Percentiles rank a stretch among this genome's conserved stretches.
Evolutionary conservation across 2,329 filamentous ascomycete species (phyloP).

Genomic region (Endoconidiophora polonica): DNA sequence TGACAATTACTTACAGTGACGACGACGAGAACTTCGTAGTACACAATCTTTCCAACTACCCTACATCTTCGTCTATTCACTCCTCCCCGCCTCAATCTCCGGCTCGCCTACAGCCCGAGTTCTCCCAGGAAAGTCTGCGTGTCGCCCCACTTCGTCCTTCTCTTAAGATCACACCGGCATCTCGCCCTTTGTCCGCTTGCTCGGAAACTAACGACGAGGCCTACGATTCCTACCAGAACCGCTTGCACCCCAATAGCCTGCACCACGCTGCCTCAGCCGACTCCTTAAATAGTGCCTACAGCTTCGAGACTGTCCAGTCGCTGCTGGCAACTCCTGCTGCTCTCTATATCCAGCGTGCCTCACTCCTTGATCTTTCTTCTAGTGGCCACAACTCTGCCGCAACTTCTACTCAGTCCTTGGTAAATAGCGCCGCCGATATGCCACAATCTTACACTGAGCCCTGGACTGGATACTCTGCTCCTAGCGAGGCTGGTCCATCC

Average conservation of each 20-base stretch:
- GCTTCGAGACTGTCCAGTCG: constrained; percentile 28
- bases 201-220: constrained; percentile 29
- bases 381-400: constrained; percentile 4
- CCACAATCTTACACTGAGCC: constrained; percentile 9
- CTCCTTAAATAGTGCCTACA: constrained; percentile 38
- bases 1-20: constrained; percentile 20
- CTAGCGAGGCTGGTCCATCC: neutral
- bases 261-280: constrained; percentile 34
- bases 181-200: constrained; percentile 10
- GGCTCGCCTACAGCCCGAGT: constrained; percentile 23
- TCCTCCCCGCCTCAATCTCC: constrained; percentile 3
- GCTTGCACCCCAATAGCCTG: constrained; percentile 25
- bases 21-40: constrained; percentile 14
- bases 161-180: constrained; percentile 19
- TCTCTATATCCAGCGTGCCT: constrained; percentile 22
- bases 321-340: constrained; percentile 25
- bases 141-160: constrained; percentile 37
- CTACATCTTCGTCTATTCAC: constrained; percentile 18
- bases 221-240: constrained; percentile 18
- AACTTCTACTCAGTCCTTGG: constrained; percentile 18
- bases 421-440: constrained; percentile 18
- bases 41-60: constrained; percentile 10
- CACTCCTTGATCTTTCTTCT: constrained; percentile 15
- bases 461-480: constrained; percentile 6
- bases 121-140: constrained; percentile 44